Percentiles rank a stretch among this genome's conserved stretches.
phyloP scores from a whole-genome alignment of 2,329 filamentous ascomycete genomes.

The Leptosphaerulina australis region DNA sequence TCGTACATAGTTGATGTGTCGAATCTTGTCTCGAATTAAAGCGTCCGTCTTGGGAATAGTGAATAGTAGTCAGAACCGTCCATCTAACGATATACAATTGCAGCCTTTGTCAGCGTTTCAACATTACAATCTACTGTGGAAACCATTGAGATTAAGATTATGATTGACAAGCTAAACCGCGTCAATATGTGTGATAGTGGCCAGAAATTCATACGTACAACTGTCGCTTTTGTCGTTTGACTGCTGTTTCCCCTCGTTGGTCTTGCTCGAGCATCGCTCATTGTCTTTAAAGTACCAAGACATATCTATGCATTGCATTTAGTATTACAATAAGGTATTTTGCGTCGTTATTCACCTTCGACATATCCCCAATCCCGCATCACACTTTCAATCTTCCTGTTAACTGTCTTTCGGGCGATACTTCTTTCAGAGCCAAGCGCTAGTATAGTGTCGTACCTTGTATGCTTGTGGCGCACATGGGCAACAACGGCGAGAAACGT shows the following conservation, averaged over 20 bases:
- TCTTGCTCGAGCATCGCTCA: neutral
- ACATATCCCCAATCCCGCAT: constrained; percentile 35
- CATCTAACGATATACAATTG: neutral
- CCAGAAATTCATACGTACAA: too few species aligned
- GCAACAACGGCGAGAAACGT: constrained; percentile 57
- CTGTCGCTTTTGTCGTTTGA: too few species aligned
- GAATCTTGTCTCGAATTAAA: too few species aligned
- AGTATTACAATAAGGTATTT: neutral
- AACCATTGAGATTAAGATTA: too few species aligned
- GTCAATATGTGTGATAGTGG: too few species aligned
- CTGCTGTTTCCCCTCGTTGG: neutral
- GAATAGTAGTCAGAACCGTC: neutral
- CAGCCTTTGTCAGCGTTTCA: too few species aligned
- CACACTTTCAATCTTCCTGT: constrained; percentile 28
- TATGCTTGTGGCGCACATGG: constrained; percentile 57
- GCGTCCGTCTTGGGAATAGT: too few species aligned
- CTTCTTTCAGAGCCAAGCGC: constrained; percentile 15
- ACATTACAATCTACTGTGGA: too few species aligned
- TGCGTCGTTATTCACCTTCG: constrained; percentile 25
- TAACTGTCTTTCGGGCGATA: constrained; percentile 34
- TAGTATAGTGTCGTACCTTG: constrained; percentile 55
- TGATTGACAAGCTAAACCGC: too few species aligned
- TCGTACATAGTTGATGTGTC: too few species aligned
- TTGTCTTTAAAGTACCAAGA: constrained; percentile 22
- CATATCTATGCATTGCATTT: constrained; percentile 12